A percentile compares a stretch with the other conserved stretches of the same genome.
Conservation (phyloP, 2,329 filamentous ascomycete genomes). For the Alternaria longipes region DNA sequence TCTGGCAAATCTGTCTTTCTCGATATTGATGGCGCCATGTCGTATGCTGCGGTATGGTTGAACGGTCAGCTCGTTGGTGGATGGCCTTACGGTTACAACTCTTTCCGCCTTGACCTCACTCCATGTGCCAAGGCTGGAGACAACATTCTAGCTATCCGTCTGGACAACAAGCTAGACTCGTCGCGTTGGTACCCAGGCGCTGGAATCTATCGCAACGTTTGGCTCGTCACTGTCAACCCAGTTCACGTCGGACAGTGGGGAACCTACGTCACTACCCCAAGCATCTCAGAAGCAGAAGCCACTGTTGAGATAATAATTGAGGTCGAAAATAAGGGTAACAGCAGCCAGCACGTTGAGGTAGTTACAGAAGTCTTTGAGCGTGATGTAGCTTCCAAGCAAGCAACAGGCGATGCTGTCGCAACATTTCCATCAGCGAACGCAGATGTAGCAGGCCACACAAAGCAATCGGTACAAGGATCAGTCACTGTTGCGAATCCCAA, state of each 20-base stretch:
- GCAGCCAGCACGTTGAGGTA: slow-evolving; percentile 50
- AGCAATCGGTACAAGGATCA: slow-evolving; percentile 49
- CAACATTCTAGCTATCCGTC: slow-evolving; percentile 60
- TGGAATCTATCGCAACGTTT: slow-evolving; percentile 64
- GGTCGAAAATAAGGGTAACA: slow-evolving; percentile 57
- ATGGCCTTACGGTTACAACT: slow-evolving; percentile 63
- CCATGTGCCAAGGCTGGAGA: slow-evolving; percentile 52
- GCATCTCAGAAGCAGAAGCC: slow-evolving; percentile 58
- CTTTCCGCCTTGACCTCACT: slow-evolving; percentile 62
- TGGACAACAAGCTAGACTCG: slow-evolving; percentile 60
- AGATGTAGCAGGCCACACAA: slow-evolving; percentile 45
- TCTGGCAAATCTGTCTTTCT: slow-evolving; percentile 55
- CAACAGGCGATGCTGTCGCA: slow-evolving; percentile 40
- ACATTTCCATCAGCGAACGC: slow-evolving; percentile 45
- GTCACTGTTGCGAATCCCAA: slow-evolving; percentile 50
- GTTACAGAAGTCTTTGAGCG: slow-evolving; percentile 54
- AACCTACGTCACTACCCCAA: slow-evolving; percentile 58
- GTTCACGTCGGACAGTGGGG: slow-evolving; percentile 61
- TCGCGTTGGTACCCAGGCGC: slow-evolving; percentile 66
- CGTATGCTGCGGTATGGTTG: slow-evolving; percentile 62
- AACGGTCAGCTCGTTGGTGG: slow-evolving; percentile 62
- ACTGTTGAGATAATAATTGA: slow-evolving; percentile 57
- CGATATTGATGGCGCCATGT: slow-evolving; percentile 63
- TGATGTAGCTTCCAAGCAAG: slow-evolving; percentile 44
- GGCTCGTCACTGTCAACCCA: slow-evolving; percentile 60